Evolutionary conservation across 108 stramenopile species (phyloP), one percentile per base, ranked within the genome.

Genomic region (Nitzschia sp.): DNA sequence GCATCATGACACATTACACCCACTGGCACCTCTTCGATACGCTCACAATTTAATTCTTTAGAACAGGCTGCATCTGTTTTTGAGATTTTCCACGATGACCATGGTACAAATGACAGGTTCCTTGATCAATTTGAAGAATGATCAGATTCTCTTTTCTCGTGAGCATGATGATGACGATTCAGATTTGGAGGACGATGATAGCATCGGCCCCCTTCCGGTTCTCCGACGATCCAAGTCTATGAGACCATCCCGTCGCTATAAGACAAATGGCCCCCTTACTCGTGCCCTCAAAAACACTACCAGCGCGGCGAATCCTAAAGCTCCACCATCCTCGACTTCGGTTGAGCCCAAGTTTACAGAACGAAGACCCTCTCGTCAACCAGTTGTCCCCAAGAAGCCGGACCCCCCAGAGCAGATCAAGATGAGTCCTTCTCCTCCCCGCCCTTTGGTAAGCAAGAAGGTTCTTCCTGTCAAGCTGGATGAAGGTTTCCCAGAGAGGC

Each of bases 361-460:
- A 43, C 41, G 43, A 20, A 24, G 41, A 41, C 37, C 11, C 21
- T 39, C 22, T 21, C 42, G n/a, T 21, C 41, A 8, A 39, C 61
- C 43, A 44, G 42, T 20, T 21, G 5, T 3, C 20, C 3, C 42
- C 40, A 41, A 9, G 19, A 41, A 42, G 7, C 61, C 61, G n/a
- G 61, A 62, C 17, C 61, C 61, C 21, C 61, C 61, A 24, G 61
- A 62, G 37, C 61, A 62, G 43, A 62, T 62, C 22, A 41, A 39
- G 21, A 34, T 34, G 5, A 6, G 20, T 11, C 17, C 19, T 22
- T 17, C 41, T 24, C 8, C 15, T 19, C 15, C 15, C 37, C 12
- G 9, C 29, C 10, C 29, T 17, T 2, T 15, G 38, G 5, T 6
- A 29, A 22, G 39, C 11, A 11, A 39, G 19, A 12, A 37, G 15